Conservation (phyloP, 2,329 filamentous ascomycete genomes). For the Fusarium sp. region DNA sequence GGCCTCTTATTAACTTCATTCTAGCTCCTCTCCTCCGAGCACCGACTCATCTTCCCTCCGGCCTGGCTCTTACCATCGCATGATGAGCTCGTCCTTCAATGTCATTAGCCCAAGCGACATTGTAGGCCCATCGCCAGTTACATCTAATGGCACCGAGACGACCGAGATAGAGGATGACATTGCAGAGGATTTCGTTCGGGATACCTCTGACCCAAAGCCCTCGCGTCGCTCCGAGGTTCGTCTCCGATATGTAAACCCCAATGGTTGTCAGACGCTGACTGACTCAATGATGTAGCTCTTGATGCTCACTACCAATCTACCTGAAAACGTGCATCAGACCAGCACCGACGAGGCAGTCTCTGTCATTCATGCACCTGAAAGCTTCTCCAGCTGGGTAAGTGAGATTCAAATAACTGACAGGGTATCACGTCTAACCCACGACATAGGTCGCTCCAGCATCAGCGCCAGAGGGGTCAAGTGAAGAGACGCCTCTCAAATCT, state of each 20-base stretch:
- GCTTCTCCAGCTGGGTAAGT: conserved; percentile 83
- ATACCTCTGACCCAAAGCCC: conserved; percentile 27
- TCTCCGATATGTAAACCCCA: background rate
- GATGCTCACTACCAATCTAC: conserved; percentile 68
- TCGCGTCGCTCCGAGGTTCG: conserved; percentile 49
- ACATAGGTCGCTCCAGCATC: conserved; percentile 59
- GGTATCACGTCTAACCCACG: conserved; percentile 35
- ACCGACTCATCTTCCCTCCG: conserved; percentile 63
- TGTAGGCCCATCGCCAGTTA: conserved; percentile 85
- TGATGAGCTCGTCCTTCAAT: conserved; percentile 64
- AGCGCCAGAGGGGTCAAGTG: conserved; percentile 50
- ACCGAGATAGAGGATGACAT: conserved; percentile 88
- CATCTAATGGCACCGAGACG: conserved; percentile 84
- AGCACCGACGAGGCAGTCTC: conserved; percentile 85
- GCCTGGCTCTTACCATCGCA: conserved; percentile 62
- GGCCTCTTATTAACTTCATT: conserved; percentile 20
- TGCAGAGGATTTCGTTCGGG: conserved; percentile 67
- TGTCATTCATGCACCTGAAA: conserved; percentile 90
- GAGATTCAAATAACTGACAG: background rate
- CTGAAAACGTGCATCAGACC: conserved; percentile 67
- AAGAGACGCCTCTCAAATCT: conserved; percentile 50
- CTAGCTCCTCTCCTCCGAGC: conserved; percentile 52
- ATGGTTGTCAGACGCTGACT: conserved; percentile 23
- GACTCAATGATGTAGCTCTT: conserved; percentile 54
- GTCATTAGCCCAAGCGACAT: conserved; percentile 74